Percentiles rank a stretch among this genome's conserved stretches.
These are phyloP conservation scores for Otatea glauca DNA, from an alignment of 176 grass and related monocot species.

Conservation along the genomic window DNA sequence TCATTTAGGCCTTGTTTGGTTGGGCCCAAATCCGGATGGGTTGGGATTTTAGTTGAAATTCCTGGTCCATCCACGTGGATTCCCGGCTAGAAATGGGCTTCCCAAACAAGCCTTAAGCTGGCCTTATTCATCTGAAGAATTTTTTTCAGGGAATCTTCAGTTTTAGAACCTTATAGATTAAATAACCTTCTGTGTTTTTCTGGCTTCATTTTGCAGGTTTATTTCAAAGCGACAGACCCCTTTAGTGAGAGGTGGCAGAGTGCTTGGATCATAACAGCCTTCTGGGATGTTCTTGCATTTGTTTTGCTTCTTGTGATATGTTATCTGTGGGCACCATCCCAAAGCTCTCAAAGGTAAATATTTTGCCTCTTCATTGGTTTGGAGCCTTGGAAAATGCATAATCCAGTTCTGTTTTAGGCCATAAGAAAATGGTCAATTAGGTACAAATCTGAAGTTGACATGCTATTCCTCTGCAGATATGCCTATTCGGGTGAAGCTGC, in stretches of 20 bases:
- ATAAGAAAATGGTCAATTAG: not conserved
- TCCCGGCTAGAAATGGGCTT: no score
- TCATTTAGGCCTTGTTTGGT: not conserved
- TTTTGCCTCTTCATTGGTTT: not conserved
- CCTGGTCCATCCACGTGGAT: no score
- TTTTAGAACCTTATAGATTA: not conserved
- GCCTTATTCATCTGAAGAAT: not conserved
- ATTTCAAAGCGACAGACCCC: conserved; percentile 97
- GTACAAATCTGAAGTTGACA: conserved; percentile 10
- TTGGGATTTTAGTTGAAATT: no score
- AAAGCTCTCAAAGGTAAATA: conserved; percentile 89
- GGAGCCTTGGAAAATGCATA: conserved; percentile 27
- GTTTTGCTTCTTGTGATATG: conserved; percentile 83
- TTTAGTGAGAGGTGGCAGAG: conserved; percentile 98
- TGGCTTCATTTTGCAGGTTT: conserved; percentile 67
- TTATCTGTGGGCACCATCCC: conserved; percentile 95
- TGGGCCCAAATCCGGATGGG: no score
- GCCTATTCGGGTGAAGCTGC: conserved; percentile 84
- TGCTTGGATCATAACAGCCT: conserved; percentile 97
- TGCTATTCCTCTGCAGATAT: conserved; percentile 65
- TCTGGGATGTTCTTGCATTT: conserved; percentile 94
- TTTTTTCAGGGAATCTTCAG: conserved; percentile 2
- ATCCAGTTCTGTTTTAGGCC: not conserved
- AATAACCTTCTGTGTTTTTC: conserved; percentile 20
- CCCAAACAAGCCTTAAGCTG: not conserved